phyloP scores from a whole-genome alignment of 257 asterid species.

The Solanum pimpinellifolium region DNA sequence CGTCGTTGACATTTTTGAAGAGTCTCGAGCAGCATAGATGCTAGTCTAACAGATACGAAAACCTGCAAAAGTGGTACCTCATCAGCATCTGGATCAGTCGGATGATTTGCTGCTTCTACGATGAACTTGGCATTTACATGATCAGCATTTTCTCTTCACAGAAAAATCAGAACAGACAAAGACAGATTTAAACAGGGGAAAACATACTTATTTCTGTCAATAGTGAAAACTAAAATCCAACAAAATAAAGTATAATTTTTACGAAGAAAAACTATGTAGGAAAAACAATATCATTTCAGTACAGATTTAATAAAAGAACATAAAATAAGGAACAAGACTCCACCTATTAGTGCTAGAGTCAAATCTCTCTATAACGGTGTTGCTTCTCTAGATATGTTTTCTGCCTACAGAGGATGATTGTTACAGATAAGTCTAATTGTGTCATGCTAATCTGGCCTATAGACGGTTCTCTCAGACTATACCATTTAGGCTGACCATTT shows the following conservation, averaged over 20 bases:
- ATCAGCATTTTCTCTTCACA: slow-evolving; percentile 65
- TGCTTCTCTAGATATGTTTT: not conserved
- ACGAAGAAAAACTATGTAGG: not conserved
- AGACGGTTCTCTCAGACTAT: not conserved
- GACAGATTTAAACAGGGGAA: not conserved
- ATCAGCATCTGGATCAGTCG: slow-evolving; percentile 95
- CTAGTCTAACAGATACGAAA: not conserved
- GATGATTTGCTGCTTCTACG: slow-evolving; percentile 92
- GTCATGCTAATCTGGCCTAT: not conserved
- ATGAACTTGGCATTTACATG: slow-evolving; percentile 64
- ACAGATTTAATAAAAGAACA: not conserved
- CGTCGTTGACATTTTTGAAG: not conserved
- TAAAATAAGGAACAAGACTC: not conserved
- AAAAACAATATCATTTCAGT: not conserved
- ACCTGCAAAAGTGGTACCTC: slow-evolving; percentile 42
- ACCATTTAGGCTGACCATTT: not conserved
- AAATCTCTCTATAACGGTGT: not conserved
- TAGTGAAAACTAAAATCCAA: not conserved
- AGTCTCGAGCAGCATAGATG: not conserved
- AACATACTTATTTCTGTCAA: not conserved
- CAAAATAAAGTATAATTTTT: not conserved
- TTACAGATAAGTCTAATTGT: not conserved
- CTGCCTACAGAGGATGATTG: not conserved
- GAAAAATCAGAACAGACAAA: not conserved
- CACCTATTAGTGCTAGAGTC: not conserved